These are phyloP conservation scores for Volutella citrinella DNA, from an alignment of 2,329 filamentous ascomycete species.

Conservation along the genomic window DNA sequence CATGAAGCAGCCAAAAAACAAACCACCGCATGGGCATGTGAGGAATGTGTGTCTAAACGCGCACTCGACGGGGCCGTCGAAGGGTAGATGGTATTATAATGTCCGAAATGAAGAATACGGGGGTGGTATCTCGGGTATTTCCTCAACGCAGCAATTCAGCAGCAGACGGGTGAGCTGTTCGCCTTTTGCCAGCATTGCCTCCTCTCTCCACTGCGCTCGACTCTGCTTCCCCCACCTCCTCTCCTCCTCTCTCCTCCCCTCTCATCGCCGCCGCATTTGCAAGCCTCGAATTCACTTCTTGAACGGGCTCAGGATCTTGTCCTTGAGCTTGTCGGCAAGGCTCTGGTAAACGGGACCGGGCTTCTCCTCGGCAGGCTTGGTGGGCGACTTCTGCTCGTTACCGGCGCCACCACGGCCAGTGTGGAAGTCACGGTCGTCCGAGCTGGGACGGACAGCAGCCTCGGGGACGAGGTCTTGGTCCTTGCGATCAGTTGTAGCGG, in stretches of 20 bases:
- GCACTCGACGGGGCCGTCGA: constrained; percentile 8
- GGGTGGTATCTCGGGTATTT: constrained; percentile 27
- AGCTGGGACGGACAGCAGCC: constrained; percentile 46
- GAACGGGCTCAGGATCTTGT: constrained; percentile 49
- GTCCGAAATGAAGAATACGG: constrained; percentile 12
- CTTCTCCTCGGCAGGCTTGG: constrained; percentile 27
- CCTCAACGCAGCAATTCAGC: constrained; percentile 17
- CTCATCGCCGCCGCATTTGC: too few species aligned
- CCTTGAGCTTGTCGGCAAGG: constrained; percentile 57
- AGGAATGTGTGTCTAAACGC: too few species aligned
- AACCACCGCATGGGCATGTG: too few species aligned
- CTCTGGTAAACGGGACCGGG: constrained; percentile 33
- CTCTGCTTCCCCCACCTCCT: constrained; percentile 5
- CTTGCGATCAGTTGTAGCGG: constrained; percentile 35
- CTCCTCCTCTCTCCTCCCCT: constrained; percentile 2
- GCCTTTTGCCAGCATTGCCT: too few species aligned
- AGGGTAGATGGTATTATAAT: constrained; percentile 8
- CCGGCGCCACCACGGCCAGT: constrained; percentile 59
- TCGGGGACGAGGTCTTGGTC: constrained; percentile 55
- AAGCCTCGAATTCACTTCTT: too few species aligned
- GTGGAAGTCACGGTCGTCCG: constrained; percentile 51
- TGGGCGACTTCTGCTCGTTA: constrained; percentile 44
- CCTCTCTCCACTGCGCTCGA: too few species aligned
- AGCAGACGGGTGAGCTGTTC: too few species aligned
- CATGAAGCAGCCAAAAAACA: too few species aligned